Evolutionary conservation across 1,139 yeast species (phyloP).

Genomic region (Geotrichum phurueaensis): DNA sequence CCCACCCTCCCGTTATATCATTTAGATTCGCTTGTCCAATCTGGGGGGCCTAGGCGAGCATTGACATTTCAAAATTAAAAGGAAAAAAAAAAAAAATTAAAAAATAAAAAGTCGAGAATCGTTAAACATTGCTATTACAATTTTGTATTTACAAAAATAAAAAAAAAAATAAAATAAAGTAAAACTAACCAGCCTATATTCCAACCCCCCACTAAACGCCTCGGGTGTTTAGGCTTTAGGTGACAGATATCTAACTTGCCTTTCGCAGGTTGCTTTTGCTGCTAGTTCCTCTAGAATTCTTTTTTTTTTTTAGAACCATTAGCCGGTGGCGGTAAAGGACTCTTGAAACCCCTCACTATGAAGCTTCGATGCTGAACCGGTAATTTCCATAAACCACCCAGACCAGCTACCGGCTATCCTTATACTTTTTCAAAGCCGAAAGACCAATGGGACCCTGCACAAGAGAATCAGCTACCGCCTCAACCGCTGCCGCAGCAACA

Average conservation of each 20-base stretch:
- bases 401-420: slow-evolving; percentile 5
- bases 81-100: too few species aligned
- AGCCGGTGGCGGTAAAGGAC: background rate
- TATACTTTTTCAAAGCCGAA: slow-evolving; percentile 37
- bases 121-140: too few species aligned
- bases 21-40: too few species aligned
- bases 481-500: slow-evolving; percentile 57
- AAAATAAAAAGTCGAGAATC: too few species aligned
- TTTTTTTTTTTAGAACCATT: background rate
- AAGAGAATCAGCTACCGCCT: slow-evolving; percentile 46
- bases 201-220: background rate
- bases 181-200: background rate
- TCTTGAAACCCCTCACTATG: background rate
- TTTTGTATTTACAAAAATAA: background rate
- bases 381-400: background rate
- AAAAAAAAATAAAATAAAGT: too few species aligned
- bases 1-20: too few species aligned
- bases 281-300: background rate
- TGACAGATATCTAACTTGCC: too few species aligned
- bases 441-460: slow-evolving; percentile 55
- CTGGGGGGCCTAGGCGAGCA: too few species aligned
- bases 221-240: background rate
- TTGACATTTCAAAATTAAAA: too few species aligned
- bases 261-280: background rate
- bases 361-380: background rate